Conservation (phyloP, 2,329 filamentous ascomycete genomes). For the Neocucurbitaria cava region DNA sequence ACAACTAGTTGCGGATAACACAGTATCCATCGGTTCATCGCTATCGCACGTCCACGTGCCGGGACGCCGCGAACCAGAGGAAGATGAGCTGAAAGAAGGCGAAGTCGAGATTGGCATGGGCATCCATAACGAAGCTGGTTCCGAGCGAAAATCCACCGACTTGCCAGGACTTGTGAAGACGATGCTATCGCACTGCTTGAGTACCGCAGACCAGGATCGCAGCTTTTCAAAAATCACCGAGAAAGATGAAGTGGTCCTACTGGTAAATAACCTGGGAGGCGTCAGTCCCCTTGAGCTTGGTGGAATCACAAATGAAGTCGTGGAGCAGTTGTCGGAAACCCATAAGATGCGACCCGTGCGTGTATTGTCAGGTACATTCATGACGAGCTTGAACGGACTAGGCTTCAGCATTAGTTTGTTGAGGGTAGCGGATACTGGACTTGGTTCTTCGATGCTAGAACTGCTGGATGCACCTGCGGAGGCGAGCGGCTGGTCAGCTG, state of each 20-base stretch:
- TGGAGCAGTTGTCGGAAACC: slow-evolving; percentile 64
- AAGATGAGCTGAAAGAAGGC: slow-evolving; percentile 64
- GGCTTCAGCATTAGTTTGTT: slow-evolving; percentile 75
- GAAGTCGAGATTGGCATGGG: slow-evolving; percentile 76
- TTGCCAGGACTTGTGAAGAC: slow-evolving; percentile 57
- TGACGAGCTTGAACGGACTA: slow-evolving; percentile 74
- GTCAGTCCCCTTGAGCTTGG: slow-evolving; percentile 76
- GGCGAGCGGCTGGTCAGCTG: slow-evolving; percentile 70
- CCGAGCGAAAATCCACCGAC: slow-evolving; percentile 52
- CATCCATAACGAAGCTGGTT: slow-evolving; percentile 71
- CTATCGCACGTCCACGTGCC: slow-evolving; percentile 94
- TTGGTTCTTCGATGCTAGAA: slow-evolving; percentile 68
- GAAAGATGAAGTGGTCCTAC: slow-evolving; percentile 68
- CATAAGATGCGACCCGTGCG: slow-evolving; percentile 68
- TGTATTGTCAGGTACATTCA: slow-evolving; percentile 71
- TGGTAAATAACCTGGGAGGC: slow-evolving; percentile 79
- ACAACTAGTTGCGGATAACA: slow-evolving; percentile 73
- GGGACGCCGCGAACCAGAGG: slow-evolving; percentile 68
- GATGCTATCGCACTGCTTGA: slow-evolving; percentile 71
- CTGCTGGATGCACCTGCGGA: slow-evolving; percentile 72
- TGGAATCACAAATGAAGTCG: slow-evolving; percentile 73
- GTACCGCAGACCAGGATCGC: slow-evolving; percentile 70
- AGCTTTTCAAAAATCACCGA: slow-evolving; percentile 70
- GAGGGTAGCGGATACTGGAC: slow-evolving; percentile 66
- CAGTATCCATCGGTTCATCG: slow-evolving; percentile 85